Conservation (phyloP, 768 basidiomycete species). For the Tylopilus vinaceipallidus region DNA sequence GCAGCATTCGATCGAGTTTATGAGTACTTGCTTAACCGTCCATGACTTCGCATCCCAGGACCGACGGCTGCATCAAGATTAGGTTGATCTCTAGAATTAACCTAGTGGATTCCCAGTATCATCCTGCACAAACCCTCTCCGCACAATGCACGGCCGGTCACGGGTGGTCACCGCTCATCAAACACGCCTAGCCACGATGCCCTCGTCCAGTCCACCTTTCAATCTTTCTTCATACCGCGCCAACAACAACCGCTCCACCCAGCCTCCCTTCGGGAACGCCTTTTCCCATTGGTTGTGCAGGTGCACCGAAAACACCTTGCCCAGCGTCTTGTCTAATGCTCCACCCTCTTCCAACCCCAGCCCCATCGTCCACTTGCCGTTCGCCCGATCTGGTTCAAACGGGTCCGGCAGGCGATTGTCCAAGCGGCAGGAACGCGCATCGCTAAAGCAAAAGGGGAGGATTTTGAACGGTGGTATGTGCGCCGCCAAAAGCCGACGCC, state of each 20-base stretch:
- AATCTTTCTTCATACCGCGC: conserved; percentile 51
- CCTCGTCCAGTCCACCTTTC: neutral
- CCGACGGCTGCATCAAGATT: no score
- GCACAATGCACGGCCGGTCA: neutral
- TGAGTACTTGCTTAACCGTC: neutral
- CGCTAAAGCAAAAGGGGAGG: conserved; percentile 93
- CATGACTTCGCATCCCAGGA: neutral
- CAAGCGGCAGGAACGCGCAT: conserved; percentile 85
- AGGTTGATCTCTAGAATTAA: neutral
- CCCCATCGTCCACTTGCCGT: conserved; percentile 68
- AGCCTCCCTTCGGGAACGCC: conserved; percentile 75
- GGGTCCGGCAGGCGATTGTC: conserved; percentile 95
- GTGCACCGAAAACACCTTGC: conserved; percentile 83
- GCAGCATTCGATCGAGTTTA: no score
- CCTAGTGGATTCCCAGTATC: neutral
- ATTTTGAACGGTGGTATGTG: conserved; percentile 84
- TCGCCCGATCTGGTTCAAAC: conserved; percentile 55
- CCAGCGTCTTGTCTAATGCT: conserved; percentile 56
- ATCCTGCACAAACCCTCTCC: neutral
- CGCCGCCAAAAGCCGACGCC: conserved; percentile 74
- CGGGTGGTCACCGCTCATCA: neutral
- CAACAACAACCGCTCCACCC: conserved; percentile 82
- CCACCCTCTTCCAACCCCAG: conserved; percentile 60
- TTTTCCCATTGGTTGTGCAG: conserved; percentile 97
- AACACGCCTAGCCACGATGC: neutral